These are phyloP conservation scores for Starmerella tilneyi DNA, from an alignment of 805 yeast species.

Conservation along the genomic window DNA sequence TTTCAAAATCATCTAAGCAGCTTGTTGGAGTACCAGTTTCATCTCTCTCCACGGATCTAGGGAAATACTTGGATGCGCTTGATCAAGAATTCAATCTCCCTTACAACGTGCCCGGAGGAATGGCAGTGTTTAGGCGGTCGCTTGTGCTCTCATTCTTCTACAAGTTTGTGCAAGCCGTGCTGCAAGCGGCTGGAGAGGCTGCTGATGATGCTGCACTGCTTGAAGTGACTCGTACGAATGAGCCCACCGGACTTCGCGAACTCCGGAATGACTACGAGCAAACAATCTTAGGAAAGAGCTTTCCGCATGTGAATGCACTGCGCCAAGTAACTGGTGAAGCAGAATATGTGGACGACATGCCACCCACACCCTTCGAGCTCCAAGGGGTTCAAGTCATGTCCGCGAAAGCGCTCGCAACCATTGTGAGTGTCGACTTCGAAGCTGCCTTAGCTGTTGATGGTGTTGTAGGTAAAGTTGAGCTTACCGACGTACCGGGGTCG, in stretches of 20 bases:
- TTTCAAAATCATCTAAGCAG: conserved; percentile 32
- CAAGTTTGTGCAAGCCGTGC: conserved; percentile 35
- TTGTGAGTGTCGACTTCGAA: conserved; percentile 35
- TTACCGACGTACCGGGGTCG: conserved; percentile 33
- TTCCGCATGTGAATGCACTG: conserved; percentile 39
- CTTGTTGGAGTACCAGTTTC: conserved; percentile 24
- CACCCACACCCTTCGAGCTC: conserved; percentile 36
- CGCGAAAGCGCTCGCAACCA: conserved; percentile 37
- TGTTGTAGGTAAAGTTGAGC: conserved; percentile 38
- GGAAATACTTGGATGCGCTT: conserved; percentile 17
- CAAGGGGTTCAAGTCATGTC: conserved; percentile 39
- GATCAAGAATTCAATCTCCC: conserved; percentile 36
- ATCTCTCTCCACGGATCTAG: conserved; percentile 4
- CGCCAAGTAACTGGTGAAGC: conserved; percentile 44
- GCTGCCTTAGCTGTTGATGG: conserved; percentile 35
- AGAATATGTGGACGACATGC: conserved; percentile 38
- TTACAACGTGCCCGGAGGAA: conserved; percentile 41
- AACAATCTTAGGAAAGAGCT: conserved; percentile 34
- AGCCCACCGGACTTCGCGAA: conserved; percentile 35
- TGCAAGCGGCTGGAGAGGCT: conserved; percentile 18
- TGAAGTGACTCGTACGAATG: conserved; percentile 32
- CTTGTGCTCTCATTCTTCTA: conserved; percentile 39
- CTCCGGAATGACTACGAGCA: conserved; percentile 34
- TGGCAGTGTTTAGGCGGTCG: conserved; percentile 40
- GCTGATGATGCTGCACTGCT: conserved; percentile 28